Evolutionary conservation across 2,329 filamentous ascomycete genomes (phyloP), one percentile per base, ranked within the genome.

Genomic region (Chaetomium olivaceum): DNA sequence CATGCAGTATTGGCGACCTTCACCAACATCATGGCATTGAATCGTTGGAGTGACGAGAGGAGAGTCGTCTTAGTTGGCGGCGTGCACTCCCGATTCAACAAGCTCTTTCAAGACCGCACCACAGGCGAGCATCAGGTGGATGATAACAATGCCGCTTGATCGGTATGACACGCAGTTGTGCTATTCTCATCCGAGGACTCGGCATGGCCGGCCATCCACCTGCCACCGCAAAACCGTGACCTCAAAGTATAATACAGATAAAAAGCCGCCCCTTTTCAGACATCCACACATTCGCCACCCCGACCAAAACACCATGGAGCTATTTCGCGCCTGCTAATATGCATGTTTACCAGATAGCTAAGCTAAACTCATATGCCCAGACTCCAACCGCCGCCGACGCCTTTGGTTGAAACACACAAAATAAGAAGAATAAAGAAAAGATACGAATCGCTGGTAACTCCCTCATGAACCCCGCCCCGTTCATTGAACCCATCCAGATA

Each of bases 261-360:
- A 16, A 16, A 19, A 54, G 14, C 16, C 4, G 19, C 27, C 14
- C 25, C 27, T 6, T 31, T 25, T 43, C 16, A 43, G 39, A 5
- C 51, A 54, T 54, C 51, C 25, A 25, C 46, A 51, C 23, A 54
- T 54, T 54, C 16, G 25, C 51, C 51, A 54, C 51, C 27, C 51
- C 25, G 14, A n/a, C 58, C 31, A 36, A 61, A 61, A 61, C 58
- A 61, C 31, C 31, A 43, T 12, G 16, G 39, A 27, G n/a, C 29
- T 14, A 27, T 8, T 31, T 4, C 25, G 19, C 27, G 11, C 43
- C 43, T 51, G 58, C 58, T 46, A 59, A 11, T 8, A 59, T 52
- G 50, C 50, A 51, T 33, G 27, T 59, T 58, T 51, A n/a, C 58
- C 43, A 48, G 27, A 59, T 59, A 23, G 19, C 43, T 33, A 50